Evolutionary conservation across 805 yeast genomes (phyloP), one percentile per base, ranked within the genome.

Genomic region (Saturnispora bothae): DNA sequence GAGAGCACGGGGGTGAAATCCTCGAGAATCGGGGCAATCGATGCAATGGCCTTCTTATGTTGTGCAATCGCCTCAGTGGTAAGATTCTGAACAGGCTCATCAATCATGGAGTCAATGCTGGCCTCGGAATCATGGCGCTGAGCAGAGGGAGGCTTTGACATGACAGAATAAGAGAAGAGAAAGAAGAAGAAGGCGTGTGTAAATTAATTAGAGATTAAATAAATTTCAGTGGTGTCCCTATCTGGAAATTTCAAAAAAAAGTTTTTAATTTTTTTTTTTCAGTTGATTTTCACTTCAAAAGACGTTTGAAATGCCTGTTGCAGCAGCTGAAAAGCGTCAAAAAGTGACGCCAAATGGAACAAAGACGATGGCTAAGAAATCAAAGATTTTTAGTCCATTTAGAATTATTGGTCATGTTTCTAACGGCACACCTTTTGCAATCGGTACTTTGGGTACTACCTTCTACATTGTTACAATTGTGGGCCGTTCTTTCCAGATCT

Each of bases 401-500:
- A 66, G 96, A 60, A 82, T 71, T 14, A 64, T 92, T 19, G 98
- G 98, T 4, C 77, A 84, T 52, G 94, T 94, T n/a, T 71, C 95
- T 21, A 84, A 84, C 53, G 78, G 73, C 27, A 66, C 70, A 2
- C 97, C 97, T 3, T 84, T 88, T 54, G 83, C 95, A 5, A 66
- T 85, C 16, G 94, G 97, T 20, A 76, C 89, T 2, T 67, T 89
- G 42, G 98, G 98, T 37, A 70, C 83, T 13, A 76, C 94, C 1
- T 88, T 82, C 51, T 82, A 88, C 51, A 74, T 85, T 28, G 94
- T 80, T 14, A 89, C 97, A 0, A 77, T 83, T 32, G 95, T 92
- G 17, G 97, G 96, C 3, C 69, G 76, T 38, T 70, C 89, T 1
- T 84, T 92, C 63, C 97, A 89, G 57, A 84, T 92, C 21, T 92